Conservation (phyloP, 768 basidiomycete species). For the Agrocybe chaxingu region DNA sequence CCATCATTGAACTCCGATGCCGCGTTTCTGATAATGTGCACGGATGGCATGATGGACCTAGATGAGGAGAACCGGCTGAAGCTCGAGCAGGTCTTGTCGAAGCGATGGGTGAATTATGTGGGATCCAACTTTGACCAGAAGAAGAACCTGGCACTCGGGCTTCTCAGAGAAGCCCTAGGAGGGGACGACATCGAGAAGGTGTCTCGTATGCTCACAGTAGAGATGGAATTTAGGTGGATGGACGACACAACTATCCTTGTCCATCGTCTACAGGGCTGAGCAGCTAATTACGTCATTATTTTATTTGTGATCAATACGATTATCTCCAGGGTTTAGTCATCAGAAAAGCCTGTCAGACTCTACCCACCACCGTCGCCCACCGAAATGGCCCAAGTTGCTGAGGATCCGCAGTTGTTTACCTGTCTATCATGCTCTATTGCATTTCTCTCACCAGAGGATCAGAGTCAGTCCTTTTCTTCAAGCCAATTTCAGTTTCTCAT, state of each 20-base stretch:
- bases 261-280: constrained; percentile 22
- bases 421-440: constrained; percentile 91
- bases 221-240: constrained; percentile 48
- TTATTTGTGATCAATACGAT: constrained; percentile 13
- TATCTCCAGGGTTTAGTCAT: constrained; percentile 9
- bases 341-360: constrained; percentile 7
- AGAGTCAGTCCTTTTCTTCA: constrained; percentile 50
- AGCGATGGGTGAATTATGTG: constrained; percentile 35
- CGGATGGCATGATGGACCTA: constrained; percentile 50
- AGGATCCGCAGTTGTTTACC: constrained; percentile 56
- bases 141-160: constrained; percentile 33
- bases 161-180: constrained; percentile 44
- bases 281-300: constrained; percentile 13
- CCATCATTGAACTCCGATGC: constrained; percentile 16
- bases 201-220: constrained; percentile 45
- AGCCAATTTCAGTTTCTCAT: constrained; percentile 1
- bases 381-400: constrained; percentile 6
- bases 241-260: constrained; percentile 57
- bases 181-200: constrained; percentile 37
- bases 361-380: constrained; percentile 28
- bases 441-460: constrained; percentile 78
- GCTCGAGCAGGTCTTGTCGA: constrained; percentile 22
- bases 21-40: constrained; percentile 43
- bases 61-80: constrained; percentile 30
- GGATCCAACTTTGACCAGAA: constrained; percentile 13